phyloP scores from a whole-genome alignment of 495 filamentous ascomycete species.

The Lichina pygmaea region DNA sequence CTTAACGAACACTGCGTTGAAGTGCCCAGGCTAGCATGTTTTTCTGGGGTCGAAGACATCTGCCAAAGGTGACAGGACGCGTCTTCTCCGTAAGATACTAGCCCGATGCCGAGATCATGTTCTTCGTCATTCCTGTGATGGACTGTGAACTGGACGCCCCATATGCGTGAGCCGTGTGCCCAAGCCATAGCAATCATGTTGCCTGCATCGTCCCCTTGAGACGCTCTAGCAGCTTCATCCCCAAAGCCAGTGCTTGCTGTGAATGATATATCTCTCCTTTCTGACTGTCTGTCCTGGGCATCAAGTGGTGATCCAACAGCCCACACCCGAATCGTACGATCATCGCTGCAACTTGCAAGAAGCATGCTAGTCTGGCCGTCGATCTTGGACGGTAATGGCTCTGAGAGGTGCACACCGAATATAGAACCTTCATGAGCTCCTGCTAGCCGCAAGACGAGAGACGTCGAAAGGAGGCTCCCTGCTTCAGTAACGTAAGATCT shows the following conservation, averaged over 20 bases:
- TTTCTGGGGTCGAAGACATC: constrained; percentile 1
- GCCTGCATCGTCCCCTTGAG: constrained; percentile 1
- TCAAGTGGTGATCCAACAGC: constrained; percentile 24
- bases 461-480: no score
- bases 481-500: constrained; percentile 27
- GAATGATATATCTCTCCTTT: no score
- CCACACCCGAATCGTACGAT: constrained; percentile 78
- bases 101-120: constrained; percentile 11
- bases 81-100: constrained; percentile 65
- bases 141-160: constrained; percentile 45
- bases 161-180: constrained; percentile 76
- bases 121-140: constrained; percentile 4
- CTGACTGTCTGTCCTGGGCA: no score
- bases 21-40: not conserved
- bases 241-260: not conserved
- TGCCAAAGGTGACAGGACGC: constrained; percentile 41
- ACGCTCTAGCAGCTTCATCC: not conserved
- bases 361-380: constrained; percentile 18
- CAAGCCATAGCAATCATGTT: not conserved
- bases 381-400: constrained; percentile 16
- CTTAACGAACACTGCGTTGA: not conserved
- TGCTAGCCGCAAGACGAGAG: no score
- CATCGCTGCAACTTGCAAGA: constrained; percentile 82
- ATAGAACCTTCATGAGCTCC: constrained; percentile 80
- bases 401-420: constrained; percentile 63